Percentiles rank a stretch among this genome's conserved stretches.
These are phyloP conservation scores for Yarrowia sp. DNA, from an alignment of 805 yeast species.

Conservation along the genomic window DNA sequence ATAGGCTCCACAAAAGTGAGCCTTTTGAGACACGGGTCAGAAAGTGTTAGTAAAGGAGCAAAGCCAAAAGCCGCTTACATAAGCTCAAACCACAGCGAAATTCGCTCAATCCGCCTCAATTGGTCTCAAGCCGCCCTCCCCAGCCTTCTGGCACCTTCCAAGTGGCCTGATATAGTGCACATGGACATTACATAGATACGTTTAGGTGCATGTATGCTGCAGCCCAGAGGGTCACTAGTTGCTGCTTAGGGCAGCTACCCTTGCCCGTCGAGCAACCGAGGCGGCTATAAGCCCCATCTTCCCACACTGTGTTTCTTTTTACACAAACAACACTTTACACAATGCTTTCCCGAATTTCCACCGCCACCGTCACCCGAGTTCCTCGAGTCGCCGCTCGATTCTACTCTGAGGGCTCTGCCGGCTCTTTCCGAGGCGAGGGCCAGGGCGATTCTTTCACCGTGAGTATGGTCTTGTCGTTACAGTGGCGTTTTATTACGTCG, in stretches of 20 bases:
- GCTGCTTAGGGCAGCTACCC: neutral
- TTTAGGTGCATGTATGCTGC: neutral
- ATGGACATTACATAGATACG: neutral
- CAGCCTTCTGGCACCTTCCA: neutral
- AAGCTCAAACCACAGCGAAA: too few relatives aligned
- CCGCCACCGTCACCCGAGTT: slow-evolving; percentile 28
- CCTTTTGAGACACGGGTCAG: neutral
- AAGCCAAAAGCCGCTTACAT: too few relatives aligned
- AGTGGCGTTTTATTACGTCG: too few relatives aligned
- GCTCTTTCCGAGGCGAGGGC: slow-evolving; percentile 55
- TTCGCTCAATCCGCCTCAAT: neutral
- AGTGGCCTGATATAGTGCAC: slow-evolving; percentile 22
- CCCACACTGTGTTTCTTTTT: neutral
- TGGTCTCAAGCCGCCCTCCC: neutral
- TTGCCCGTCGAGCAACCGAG: slow-evolving; percentile 19
- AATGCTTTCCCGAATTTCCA: slow-evolving; percentile 29
- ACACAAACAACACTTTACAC: neutral
- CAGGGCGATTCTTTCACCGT: slow-evolving; percentile 60
- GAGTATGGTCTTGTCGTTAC: too few relatives aligned
- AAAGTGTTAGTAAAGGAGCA: too few relatives aligned
- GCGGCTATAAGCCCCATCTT: slow-evolving; percentile 13
- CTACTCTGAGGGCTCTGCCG: slow-evolving; percentile 60
- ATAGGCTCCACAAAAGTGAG: neutral
- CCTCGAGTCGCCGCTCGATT: slow-evolving; percentile 39
- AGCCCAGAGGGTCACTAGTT: neutral